phyloP scores from a whole-genome alignment of 2,329 filamentous ascomycete genomes.

The Aureobasidium mangrovei region DNA sequence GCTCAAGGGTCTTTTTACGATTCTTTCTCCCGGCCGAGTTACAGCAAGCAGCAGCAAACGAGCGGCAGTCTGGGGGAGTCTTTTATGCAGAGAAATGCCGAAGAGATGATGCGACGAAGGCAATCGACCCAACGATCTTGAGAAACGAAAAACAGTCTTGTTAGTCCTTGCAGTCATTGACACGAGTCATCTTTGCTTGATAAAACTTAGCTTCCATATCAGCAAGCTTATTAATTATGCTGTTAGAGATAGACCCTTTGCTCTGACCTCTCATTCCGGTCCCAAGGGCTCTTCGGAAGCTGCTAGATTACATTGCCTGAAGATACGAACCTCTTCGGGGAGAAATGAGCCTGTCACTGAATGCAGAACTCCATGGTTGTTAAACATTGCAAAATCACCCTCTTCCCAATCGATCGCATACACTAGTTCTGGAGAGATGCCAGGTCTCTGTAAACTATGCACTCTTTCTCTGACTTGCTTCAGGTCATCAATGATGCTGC shows the following conservation, averaged over 20 bases:
- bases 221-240: too few species aligned
- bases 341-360: conserved; percentile 67
- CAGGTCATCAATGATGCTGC: conserved; percentile 61
- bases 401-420: conserved; percentile 71
- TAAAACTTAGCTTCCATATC: too few species aligned
- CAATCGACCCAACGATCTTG: background rate
- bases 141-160: background rate
- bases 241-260: too few species aligned
- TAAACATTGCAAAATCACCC: conserved; percentile 68
- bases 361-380: conserved; percentile 68
- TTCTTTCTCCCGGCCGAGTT: conserved; percentile 10
- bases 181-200: too few species aligned
- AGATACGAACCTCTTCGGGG: conserved; percentile 63
- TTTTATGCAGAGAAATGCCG: conserved; percentile 29
- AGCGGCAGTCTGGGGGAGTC: conserved; percentile 26
- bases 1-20: conserved; percentile 19
- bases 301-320: conserved; percentile 74
- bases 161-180: background rate
- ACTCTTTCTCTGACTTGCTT: conserved; percentile 58
- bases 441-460: conserved; percentile 63
- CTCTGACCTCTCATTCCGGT: conserved; percentile 24
- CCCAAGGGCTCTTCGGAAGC: conserved; percentile 50
- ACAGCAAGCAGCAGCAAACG: background rate
- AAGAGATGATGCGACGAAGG: conserved; percentile 20
- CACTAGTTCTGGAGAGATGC: conserved; percentile 58